phyloP scores from a whole-genome alignment of 1,284 basidiomycete species.

The Pterulicium gracile region DNA sequence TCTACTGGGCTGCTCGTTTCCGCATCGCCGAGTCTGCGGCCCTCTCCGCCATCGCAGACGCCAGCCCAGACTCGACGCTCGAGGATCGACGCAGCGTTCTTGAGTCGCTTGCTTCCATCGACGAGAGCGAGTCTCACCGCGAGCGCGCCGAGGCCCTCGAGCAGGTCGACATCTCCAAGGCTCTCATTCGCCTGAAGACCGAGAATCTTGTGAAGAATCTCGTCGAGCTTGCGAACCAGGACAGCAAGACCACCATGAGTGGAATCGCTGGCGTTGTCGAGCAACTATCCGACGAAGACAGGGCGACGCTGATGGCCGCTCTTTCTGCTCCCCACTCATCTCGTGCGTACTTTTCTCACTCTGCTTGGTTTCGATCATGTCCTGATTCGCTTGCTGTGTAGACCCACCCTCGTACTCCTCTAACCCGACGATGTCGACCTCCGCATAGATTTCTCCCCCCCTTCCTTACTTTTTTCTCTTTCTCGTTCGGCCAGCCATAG shows the following conservation, averaged over 20 bases:
- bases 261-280: conserved; percentile 60
- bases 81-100: conserved; percentile 53
- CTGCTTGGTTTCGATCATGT: not conserved
- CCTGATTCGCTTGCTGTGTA: not conserved
- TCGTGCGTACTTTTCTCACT: not conserved
- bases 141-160: conserved; percentile 53
- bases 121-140: conserved; percentile 39
- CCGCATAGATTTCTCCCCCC: too few species aligned
- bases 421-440: too few species aligned
- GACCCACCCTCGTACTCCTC: not conserved
- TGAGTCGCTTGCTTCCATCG: conserved; percentile 44
- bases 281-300: conserved; percentile 63
- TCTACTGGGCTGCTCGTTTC: conserved; percentile 92
- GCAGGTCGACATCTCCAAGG: conserved; percentile 50
- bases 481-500: too few species aligned
- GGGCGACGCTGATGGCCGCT: conserved; percentile 44
- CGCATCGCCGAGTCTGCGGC: conserved; percentile 60
- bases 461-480: too few species aligned
- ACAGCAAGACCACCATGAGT: conserved; percentile 60
- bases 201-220: conserved; percentile 55
- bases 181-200: conserved; percentile 48
- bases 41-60: conserved; percentile 44
- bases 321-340: conserved; percentile 19
- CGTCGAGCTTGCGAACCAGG: conserved; percentile 51
- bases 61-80: conserved; percentile 48